A percentile compares a stretch with the other conserved stretches of the same genome.
These are phyloP conservation scores for Periconia sp. DNA, from an alignment of 2,329 filamentous ascomycete species.

Conservation along the genomic window DNA sequence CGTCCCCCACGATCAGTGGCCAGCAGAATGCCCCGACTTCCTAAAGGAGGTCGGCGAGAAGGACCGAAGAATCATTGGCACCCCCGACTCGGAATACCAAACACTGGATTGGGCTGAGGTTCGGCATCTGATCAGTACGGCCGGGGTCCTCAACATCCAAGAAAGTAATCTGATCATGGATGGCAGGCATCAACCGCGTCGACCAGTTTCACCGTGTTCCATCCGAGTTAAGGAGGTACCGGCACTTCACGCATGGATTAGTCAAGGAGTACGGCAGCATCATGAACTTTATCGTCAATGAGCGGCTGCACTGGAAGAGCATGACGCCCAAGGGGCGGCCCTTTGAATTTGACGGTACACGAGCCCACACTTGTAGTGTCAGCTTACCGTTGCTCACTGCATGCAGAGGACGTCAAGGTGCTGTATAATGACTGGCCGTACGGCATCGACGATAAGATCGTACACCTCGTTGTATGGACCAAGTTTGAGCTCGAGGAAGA, in stretches of 20 bases:
- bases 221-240: constrained; percentile 78
- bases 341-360: constrained; percentile 51
- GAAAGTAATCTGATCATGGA: constrained; percentile 12
- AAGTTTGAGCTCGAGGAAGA: constrained; percentile 83
- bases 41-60: constrained; percentile 69
- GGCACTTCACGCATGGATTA: constrained; percentile 70
- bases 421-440: constrained; percentile 95
- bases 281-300: constrained; percentile 74
- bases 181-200: constrained; percentile 68
- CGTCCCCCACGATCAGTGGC: constrained; percentile 67
- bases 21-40: constrained; percentile 72
- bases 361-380: not conserved
- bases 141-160: not conserved
- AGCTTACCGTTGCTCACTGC: constrained; percentile 8
- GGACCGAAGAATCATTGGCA: constrained; percentile 72
- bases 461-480: constrained; percentile 91
- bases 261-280: constrained; percentile 75
- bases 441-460: constrained; percentile 76
- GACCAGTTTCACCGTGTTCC: constrained; percentile 79
- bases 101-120: constrained; percentile 74
- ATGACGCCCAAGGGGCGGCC: constrained; percentile 48
- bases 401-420: constrained; percentile 71
- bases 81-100: constrained; percentile 70
- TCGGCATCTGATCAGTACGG: constrained; percentile 58
- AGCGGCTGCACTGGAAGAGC: constrained; percentile 72